These are phyloP conservation scores for Aspergillus fumigatus DNA, from an alignment of 2,329 filamentous ascomycete species.

Conservation along the genomic window DNA sequence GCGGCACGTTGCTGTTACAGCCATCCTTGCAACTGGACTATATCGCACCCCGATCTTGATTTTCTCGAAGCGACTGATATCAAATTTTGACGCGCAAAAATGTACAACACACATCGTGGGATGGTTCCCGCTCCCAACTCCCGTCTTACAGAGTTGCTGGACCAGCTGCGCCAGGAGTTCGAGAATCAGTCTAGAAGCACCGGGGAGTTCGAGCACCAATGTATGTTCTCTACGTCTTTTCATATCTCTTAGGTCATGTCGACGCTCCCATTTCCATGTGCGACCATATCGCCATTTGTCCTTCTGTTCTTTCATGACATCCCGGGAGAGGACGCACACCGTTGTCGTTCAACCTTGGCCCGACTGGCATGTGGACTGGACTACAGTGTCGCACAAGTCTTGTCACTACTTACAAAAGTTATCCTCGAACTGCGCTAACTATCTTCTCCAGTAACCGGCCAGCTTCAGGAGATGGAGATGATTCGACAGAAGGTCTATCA, in stretches of 20 bases:
- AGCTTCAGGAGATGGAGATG: constrained; percentile 92
- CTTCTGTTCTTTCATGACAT: not conserved
- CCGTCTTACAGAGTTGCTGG: constrained; percentile 85
- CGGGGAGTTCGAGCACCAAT: constrained; percentile 87
- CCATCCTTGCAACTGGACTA: not conserved
- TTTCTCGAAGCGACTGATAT: not conserved
- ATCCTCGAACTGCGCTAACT: not conserved
- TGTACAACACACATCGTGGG: constrained; percentile 85
- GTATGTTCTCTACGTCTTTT: constrained; percentile 55
- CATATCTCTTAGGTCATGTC: not conserved
- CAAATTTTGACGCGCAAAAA: constrained; percentile 37
- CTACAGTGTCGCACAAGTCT: not conserved
- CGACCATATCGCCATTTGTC: not conserved
- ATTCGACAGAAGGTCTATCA: constrained; percentile 90
- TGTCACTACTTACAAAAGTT: not conserved
- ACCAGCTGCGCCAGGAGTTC: constrained; percentile 86
- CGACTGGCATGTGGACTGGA: not conserved
- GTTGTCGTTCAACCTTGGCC: not conserved
- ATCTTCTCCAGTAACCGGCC: constrained; percentile 65
- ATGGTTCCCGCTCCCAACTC: constrained; percentile 67
- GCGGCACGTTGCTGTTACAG: not conserved
- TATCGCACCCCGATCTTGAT: not conserved
- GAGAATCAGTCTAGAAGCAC: constrained; percentile 76
- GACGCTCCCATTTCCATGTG: not conserved
- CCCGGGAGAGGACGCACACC: not conserved